phyloP scores from a whole-genome alignment of 257 asterid genomes.

The Buddleja alternifolia region DNA sequence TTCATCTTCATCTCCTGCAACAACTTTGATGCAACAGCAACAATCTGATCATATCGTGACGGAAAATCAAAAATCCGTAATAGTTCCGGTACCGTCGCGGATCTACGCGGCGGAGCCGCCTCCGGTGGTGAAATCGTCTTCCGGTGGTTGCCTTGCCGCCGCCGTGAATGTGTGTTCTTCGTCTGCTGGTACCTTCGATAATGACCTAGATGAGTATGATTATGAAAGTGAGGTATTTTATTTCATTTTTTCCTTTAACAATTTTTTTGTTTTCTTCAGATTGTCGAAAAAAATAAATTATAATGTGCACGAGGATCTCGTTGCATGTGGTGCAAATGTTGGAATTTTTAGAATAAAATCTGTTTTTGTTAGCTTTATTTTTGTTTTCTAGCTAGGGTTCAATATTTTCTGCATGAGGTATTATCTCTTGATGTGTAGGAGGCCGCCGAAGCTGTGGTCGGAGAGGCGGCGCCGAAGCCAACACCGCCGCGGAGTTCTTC shows the following conservation, averaged over 20 bases:
- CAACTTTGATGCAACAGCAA: conserved; percentile 27
- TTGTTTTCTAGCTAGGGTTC: not conserved
- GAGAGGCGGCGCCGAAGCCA: conserved; percentile 37
- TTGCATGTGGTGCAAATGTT: not conserved
- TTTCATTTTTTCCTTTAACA: not conserved
- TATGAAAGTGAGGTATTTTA: conserved; percentile 73
- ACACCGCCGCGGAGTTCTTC: conserved; percentile 40
- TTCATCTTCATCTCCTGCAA: conserved; percentile 40
- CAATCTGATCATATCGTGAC: conserved; percentile 5
- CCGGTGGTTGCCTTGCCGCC: conserved; percentile 34
- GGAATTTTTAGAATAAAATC: not conserved
- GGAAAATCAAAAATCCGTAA: conserved; percentile 5
- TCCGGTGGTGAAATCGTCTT: conserved; percentile 25
- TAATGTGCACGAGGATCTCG: not conserved
- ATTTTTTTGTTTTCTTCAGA: no score
- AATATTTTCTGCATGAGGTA: not conserved
- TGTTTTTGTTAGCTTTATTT: not conserved
- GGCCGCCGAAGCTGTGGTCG: conserved; percentile 44
- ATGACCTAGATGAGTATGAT: conserved; percentile 60
- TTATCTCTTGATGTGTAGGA: conserved; percentile 33
- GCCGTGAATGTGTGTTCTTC: conserved; percentile 41
- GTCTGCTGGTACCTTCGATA: conserved; percentile 51
- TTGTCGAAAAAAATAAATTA: no score
- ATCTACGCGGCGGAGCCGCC: conserved; percentile 33
- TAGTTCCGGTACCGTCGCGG: conserved; percentile 29